Evolutionary conservation across 176 grass and related monocot species (phyloP).

Genomic region (Cenchrus fungigraminus): DNA sequence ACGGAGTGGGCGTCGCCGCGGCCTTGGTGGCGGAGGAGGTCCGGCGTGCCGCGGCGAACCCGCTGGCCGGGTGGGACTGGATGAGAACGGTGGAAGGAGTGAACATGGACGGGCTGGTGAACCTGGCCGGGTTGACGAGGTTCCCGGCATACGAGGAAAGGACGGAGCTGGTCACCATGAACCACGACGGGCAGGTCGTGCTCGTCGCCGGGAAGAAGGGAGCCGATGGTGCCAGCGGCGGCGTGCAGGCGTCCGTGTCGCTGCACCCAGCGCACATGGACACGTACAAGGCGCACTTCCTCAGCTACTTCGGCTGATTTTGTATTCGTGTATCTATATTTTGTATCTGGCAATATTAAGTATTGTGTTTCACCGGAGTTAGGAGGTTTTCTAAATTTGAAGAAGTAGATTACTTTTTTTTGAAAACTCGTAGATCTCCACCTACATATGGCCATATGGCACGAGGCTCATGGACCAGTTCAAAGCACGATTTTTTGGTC

Average conservation of each 20-base stretch:
- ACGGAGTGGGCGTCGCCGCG: neutral
- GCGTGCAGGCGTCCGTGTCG: slow-evolving; percentile 38
- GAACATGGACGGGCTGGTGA: slow-evolving; percentile 4
- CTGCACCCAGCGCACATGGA: slow-evolving; percentile 29
- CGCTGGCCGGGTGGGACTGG: slow-evolving; percentile 40
- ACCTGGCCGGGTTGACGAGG: slow-evolving; percentile 28
- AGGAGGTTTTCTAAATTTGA: too few species aligned
- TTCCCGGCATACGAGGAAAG: slow-evolving; percentile 54
- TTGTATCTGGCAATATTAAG: too few species aligned
- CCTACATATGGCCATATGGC: too few species aligned
- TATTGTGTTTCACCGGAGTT: too few species aligned
- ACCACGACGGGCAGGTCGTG: slow-evolving; percentile 43
- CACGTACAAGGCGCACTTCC: slow-evolving; percentile 17
- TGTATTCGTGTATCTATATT: too few species aligned
- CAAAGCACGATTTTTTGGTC: too few species aligned
- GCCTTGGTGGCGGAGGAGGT: slow-evolving; percentile 15
- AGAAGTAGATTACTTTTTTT: too few species aligned
- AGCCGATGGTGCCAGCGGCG: neutral
- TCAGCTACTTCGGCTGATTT: neutral
- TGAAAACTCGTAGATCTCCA: too few species aligned
- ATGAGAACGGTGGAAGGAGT: neutral
- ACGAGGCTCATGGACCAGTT: too few species aligned
- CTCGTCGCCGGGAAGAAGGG: slow-evolving; percentile 24
- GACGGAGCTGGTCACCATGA: slow-evolving; percentile 52
- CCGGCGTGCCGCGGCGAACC: slow-evolving; percentile 9